These are phyloP conservation scores for Clavispora vitiphila DNA, from an alignment of 805 yeast genomes.

Conservation along the genomic window DNA sequence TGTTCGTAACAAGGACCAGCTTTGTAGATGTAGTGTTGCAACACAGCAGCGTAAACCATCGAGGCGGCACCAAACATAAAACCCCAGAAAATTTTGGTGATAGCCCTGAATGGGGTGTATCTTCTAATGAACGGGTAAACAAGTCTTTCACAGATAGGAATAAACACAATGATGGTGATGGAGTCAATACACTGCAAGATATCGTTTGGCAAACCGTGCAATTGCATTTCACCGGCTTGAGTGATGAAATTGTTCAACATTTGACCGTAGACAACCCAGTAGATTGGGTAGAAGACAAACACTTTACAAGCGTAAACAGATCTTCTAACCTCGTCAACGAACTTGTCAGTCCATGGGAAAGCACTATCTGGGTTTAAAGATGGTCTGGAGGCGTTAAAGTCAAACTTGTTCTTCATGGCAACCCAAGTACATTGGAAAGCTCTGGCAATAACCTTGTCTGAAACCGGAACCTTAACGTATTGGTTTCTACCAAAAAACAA, in stretches of 20 bases:
- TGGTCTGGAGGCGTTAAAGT: conserved; percentile 55
- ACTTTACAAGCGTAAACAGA: conserved; percentile 69
- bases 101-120: conserved; percentile 58
- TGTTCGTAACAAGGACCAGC: conserved; percentile 70
- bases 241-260: conserved; percentile 70
- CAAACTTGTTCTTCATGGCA: conserved; percentile 43
- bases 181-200: conserved; percentile 73
- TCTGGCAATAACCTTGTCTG: conserved; percentile 55
- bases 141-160: conserved; percentile 63
- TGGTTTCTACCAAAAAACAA: conserved; percentile 48
- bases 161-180: conserved; percentile 64
- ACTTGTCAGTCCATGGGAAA: conserved; percentile 59
- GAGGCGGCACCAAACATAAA: conserved; percentile 60
- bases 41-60: conserved; percentile 72
- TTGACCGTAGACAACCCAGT: conserved; percentile 69
- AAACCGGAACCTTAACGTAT: conserved; percentile 56
- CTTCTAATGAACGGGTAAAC: conserved; percentile 44
- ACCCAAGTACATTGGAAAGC: conserved; percentile 42
- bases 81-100: conserved; percentile 67
- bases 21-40: conserved; percentile 63
- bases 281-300: conserved; percentile 64
- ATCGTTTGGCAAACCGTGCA: conserved; percentile 78
- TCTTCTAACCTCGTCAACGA: conserved; percentile 68
- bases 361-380: conserved; percentile 42
- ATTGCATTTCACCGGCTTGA: conserved; percentile 70